A percentile compares a stretch with the other conserved stretches of the same genome.
Evolutionary conservation across 2,329 filamentous ascomycete species (phyloP).

Genomic region (Neonectria neomacrospora): DNA sequence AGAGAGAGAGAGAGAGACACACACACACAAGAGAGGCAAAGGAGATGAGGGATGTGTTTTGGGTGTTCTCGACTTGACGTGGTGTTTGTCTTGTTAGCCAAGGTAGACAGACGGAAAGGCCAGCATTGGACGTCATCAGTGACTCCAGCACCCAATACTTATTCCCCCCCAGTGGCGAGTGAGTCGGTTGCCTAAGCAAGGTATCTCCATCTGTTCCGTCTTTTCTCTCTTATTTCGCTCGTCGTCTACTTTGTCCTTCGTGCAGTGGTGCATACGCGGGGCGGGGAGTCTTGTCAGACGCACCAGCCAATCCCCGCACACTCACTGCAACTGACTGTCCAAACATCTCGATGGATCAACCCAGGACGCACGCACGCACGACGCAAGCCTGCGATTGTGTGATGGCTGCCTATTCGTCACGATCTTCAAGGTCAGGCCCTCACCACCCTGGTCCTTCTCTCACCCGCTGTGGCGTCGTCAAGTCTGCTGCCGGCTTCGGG

Average conservation of each 20-base stretch:
- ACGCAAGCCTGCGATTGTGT: conserved; percentile 2
- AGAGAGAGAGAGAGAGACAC: not conserved
- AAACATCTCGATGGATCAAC: not conserved
- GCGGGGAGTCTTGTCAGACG: not conserved
- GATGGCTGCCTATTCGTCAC: not conserved
- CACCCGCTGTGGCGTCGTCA: not conserved
- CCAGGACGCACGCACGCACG: not conserved
- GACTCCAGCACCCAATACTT: not conserved
- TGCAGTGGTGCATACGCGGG: not conserved
- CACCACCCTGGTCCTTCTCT: not conserved
- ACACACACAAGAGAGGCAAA: too few relatives aligned
- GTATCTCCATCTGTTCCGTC: too few relatives aligned
- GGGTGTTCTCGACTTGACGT: not conserved
- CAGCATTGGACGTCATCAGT: not conserved
- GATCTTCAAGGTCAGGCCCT: not conserved
- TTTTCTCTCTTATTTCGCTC: not conserved
- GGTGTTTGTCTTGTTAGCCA: not conserved
- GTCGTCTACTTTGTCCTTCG: not conserved
- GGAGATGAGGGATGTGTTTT: not conserved
- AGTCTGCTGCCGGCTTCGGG: conserved; percentile 18
- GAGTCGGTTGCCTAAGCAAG: not conserved
- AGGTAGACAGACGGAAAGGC: too few relatives aligned
- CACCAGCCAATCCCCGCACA: not conserved
- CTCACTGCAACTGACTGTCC: not conserved
- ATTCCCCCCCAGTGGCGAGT: not conserved